phyloP scores from a whole-genome alignment of 805 yeast species.

The Yarrowia sp. region DNA sequence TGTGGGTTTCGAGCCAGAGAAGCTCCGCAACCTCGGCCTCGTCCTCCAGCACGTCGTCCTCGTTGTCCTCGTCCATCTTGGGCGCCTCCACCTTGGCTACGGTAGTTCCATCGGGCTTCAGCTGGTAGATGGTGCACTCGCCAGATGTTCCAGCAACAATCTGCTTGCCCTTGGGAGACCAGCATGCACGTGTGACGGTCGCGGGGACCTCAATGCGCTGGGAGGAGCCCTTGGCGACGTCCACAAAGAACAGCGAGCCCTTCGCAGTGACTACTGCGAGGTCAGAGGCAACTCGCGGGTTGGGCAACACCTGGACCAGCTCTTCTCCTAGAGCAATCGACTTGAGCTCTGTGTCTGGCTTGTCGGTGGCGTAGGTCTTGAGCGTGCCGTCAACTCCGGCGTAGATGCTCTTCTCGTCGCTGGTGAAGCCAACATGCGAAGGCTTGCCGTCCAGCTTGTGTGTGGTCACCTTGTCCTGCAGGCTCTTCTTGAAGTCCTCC shows the following conservation, averaged over 20 bases:
- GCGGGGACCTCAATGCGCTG: conserved; percentile 2
- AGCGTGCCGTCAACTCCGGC: conserved; percentile 26
- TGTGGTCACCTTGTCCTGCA: conserved; percentile 1
- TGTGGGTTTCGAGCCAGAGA: conserved; percentile 32
- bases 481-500: conserved; percentile 21
- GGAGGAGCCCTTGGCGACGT: neutral
- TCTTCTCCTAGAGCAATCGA: conserved; percentile 5
- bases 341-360: neutral
- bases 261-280: conserved; percentile 28
- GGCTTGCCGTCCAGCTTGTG: conserved; percentile 24
- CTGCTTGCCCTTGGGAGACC: conserved; percentile 36
- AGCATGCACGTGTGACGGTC: conserved; percentile 29
- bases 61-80: neutral
- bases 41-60: neutral
- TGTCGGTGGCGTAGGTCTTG: neutral
- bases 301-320: conserved; percentile 27
- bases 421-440: conserved; percentile 31
- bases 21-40: conserved; percentile 4
- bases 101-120: conserved; percentile 28
- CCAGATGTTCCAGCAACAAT: conserved; percentile 31
- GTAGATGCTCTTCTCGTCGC: conserved; percentile 33
- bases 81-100: conserved; percentile 29
- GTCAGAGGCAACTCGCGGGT: conserved; percentile 30
- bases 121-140: conserved; percentile 31
- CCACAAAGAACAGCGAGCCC: conserved; percentile 25